These are phyloP conservation scores for Backusella luteola DNA, from an alignment of 192 early-diverging fungal species.

Conservation along the genomic window DNA sequence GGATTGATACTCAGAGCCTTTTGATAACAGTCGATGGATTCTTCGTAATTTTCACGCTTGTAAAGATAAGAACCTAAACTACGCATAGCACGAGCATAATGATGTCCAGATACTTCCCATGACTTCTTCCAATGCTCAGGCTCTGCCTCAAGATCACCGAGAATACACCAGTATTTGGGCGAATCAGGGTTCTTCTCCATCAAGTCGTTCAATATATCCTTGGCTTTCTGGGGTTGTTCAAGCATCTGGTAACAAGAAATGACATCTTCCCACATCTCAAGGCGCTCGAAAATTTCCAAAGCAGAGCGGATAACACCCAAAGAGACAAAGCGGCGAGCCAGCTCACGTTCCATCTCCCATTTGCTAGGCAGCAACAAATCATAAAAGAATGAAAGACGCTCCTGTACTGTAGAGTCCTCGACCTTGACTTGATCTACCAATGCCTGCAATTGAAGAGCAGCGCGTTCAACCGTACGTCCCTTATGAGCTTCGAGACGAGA, in stretches of 20 bases:
- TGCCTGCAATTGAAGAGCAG: constrained; percentile 89
- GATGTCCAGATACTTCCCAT: constrained; percentile 82
- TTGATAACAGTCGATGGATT: constrained; percentile 72
- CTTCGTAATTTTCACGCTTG: constrained; percentile 58
- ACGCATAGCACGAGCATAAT: constrained; percentile 94
- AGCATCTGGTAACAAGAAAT: constrained; percentile 86
- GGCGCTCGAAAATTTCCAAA: constrained; percentile 89
- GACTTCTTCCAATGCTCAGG: constrained; percentile 80
- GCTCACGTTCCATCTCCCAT: constrained; percentile 95
- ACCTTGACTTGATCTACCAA: constrained; percentile 91
- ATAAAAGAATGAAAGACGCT: constrained; percentile 82
- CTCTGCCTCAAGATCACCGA: constrained; percentile 85
- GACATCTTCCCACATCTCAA: constrained; percentile 96
- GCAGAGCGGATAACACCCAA: constrained; percentile 90
- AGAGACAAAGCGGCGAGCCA: constrained; percentile 79
- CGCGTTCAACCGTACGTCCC: constrained; percentile 86
- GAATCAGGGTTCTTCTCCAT: constrained; percentile 59
- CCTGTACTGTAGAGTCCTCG: constrained; percentile 65
- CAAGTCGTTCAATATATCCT: constrained; percentile 68
- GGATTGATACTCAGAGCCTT: constrained; percentile 90
- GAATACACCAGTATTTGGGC: constrained; percentile 84
- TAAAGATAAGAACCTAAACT: constrained; percentile 84
- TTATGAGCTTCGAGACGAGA: constrained; percentile 87
- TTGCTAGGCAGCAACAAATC: constrained; percentile 82
- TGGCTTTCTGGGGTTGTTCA: constrained; percentile 85